A percentile compares a stretch with the other conserved stretches of the same genome.
Evolutionary conservation across 225 moss, liverwort and hornwort genomes (phyloP).

Genomic region (Asterella californica): DNA sequence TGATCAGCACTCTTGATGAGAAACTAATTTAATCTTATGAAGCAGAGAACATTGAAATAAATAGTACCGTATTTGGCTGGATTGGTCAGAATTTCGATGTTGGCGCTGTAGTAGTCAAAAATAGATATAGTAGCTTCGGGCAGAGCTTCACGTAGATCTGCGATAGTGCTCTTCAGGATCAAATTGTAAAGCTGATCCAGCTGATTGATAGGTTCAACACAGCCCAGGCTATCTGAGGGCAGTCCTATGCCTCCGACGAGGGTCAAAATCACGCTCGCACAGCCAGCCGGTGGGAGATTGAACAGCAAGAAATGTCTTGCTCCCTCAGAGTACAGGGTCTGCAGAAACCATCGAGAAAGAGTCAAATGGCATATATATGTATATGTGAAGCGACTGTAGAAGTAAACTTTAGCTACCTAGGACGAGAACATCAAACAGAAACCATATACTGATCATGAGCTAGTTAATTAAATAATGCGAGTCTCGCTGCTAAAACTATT

Average conservation of each 20-base stretch:
- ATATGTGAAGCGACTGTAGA: too few species aligned
- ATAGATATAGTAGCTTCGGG: constrained; percentile 9
- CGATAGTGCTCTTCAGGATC: not conserved
- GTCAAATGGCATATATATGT: too few species aligned
- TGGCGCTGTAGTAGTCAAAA: constrained; percentile 39
- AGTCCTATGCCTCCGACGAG: not conserved
- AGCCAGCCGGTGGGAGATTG: constrained; percentile 26
- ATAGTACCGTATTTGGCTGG: constrained; percentile 26
- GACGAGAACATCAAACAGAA: too few species aligned
- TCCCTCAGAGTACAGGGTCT: constrained; percentile 16
- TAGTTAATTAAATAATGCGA: too few species aligned
- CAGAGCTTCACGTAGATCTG: not conserved
- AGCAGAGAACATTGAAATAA: too few species aligned
- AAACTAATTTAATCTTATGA: too few species aligned
- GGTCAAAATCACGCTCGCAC: constrained; percentile 10
- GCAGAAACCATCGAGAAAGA: not conserved
- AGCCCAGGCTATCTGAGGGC: constrained; percentile 20
- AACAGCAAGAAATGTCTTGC: constrained; percentile 27
- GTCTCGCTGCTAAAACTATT: too few species aligned
- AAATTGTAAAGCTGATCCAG: constrained; percentile 13
- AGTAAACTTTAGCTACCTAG: not conserved
- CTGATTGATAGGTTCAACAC: not conserved
- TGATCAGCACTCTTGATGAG: too few species aligned
- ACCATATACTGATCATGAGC: too few species aligned
- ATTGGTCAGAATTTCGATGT: constrained; percentile 23